Evolutionary conservation across 352 stramenopile species (phyloP).

Genomic region (Phytophthora litchii): DNA sequence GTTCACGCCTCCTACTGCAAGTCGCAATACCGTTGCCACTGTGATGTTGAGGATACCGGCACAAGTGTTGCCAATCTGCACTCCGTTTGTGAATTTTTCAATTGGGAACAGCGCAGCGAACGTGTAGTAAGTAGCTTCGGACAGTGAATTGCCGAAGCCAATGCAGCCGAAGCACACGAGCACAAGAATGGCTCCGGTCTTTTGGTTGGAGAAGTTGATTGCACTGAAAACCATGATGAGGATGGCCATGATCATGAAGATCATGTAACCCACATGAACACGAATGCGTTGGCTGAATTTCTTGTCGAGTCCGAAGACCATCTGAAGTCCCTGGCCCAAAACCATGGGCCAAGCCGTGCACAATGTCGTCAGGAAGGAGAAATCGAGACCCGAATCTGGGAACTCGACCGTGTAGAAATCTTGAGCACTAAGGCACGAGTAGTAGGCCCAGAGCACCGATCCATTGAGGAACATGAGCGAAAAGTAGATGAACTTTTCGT

Average conservation of each 20-base stretch:
- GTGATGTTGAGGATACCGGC: constrained; percentile 64
- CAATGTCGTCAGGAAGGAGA: constrained; percentile 67
- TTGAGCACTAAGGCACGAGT: constrained; percentile 68
- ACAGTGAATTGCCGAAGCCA: constrained; percentile 57
- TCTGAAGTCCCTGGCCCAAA: constrained; percentile 51
- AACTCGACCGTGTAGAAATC: constrained; percentile 62
- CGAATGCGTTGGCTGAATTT: constrained; percentile 45
- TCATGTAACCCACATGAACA: constrained; percentile 47
- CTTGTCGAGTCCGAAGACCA: constrained; percentile 64
- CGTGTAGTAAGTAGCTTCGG: constrained; percentile 60
- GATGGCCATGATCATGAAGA: constrained; percentile 50
- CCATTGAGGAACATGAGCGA: constrained; percentile 72
- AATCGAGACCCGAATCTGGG: constrained; percentile 49
- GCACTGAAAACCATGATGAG: constrained; percentile 62
- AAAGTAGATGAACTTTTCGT: constrained; percentile 59
- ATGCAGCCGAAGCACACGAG: constrained; percentile 54
- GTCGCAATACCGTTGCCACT: constrained; percentile 51
- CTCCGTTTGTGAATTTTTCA: constrained; percentile 65
- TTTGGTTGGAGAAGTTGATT: constrained; percentile 43
- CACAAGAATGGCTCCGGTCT: constrained; percentile 48
- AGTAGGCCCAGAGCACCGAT: constrained; percentile 71
- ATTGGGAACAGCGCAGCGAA: constrained; percentile 60
- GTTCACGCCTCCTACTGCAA: constrained; percentile 50
- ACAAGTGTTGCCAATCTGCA: constrained; percentile 63
- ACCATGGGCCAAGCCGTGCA: constrained; percentile 63